Evolutionary conservation across 768 basidiomycete species (phyloP).

Genomic region (Xanthoconium purpureum): DNA sequence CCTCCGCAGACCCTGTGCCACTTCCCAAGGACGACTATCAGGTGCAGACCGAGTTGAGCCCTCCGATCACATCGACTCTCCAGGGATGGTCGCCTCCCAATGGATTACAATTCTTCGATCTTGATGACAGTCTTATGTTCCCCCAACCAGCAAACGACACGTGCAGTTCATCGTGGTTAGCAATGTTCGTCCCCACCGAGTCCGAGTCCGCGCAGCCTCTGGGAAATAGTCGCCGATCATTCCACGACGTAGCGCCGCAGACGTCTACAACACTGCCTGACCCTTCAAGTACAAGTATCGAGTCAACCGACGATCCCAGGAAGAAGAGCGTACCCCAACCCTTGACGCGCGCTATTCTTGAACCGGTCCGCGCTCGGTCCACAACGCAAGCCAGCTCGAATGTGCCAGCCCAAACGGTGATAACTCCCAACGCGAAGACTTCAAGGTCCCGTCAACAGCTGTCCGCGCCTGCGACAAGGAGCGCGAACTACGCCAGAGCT

Average conservation of each 20-base stretch:
- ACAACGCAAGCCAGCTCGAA: neutral
- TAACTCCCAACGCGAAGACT: neutral
- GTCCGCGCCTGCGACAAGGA: neutral
- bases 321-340: slow-evolving; percentile 1
- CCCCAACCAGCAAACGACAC: slow-evolving; percentile 1
- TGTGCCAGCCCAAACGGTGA: neutral
- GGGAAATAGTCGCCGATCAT: neutral
- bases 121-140: slow-evolving; percentile 17
- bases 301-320: neutral
- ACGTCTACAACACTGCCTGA: neutral
- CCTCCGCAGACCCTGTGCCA: neutral
- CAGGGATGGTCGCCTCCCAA: slow-evolving; percentile 27
- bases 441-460: slow-evolving; percentile 2
- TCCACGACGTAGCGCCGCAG: neutral
- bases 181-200: neutral
- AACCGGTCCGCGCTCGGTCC: neutral
- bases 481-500: slow-evolving; percentile 11
- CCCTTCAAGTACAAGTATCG: neutral
- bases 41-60: neutral
- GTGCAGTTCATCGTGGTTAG: slow-evolving; percentile 7
- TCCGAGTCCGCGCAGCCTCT: neutral
- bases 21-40: slow-evolving; percentile 1
- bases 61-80: slow-evolving; percentile 5
- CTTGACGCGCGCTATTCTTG: slow-evolving; percentile 2
- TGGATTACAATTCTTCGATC: slow-evolving; percentile 25